Percentiles rank a stretch among this genome's conserved stretches.
These are phyloP conservation scores for Fomes fomentarius DNA, from an alignment of 1,284 basidiomycete species.

Conservation along the genomic window DNA sequence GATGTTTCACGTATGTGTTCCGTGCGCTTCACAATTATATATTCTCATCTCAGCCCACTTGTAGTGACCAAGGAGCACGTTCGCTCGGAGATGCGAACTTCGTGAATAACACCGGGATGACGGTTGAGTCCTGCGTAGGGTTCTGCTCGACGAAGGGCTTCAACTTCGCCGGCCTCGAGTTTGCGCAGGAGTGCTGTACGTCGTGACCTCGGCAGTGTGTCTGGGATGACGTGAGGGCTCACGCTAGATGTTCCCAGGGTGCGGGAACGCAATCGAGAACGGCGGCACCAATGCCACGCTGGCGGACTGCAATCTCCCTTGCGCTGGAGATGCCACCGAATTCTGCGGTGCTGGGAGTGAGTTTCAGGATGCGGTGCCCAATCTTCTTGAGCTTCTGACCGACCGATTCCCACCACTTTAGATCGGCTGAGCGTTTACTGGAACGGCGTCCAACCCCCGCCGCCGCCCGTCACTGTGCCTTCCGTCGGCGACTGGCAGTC, in stretches of 20 bases:
- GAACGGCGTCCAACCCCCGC: constrained; percentile 57
- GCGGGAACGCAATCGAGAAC: constrained; percentile 56
- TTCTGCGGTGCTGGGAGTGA: constrained; percentile 55
- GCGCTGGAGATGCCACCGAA: constrained; percentile 60
- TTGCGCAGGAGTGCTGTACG: constrained; percentile 62
- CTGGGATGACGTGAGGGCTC: neutral
- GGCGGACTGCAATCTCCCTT: constrained; percentile 64
- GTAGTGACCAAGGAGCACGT: constrained; percentile 53
- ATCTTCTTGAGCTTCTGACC: constrained; percentile 5
- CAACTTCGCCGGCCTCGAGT: constrained; percentile 68
- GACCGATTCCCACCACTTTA: constrained; percentile 5
- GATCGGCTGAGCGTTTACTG: constrained; percentile 65
- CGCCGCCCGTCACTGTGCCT: constrained; percentile 51
- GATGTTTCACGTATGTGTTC: constrained; percentile 63
- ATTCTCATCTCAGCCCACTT: neutral
- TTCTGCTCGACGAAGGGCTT: constrained; percentile 57
- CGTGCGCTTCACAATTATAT: neutral
- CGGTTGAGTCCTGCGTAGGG: constrained; percentile 61
- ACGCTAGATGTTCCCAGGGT: constrained; percentile 45
- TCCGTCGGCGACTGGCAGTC: constrained; percentile 63
- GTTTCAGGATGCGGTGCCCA: neutral
- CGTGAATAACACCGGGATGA: constrained; percentile 56
- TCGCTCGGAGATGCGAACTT: constrained; percentile 52
- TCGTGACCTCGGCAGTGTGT: constrained; percentile 1
- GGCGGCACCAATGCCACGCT: constrained; percentile 48